phyloP scores from a whole-genome alignment of 176 grass and related monocot species.

The Pontederia paniculata region DNA sequence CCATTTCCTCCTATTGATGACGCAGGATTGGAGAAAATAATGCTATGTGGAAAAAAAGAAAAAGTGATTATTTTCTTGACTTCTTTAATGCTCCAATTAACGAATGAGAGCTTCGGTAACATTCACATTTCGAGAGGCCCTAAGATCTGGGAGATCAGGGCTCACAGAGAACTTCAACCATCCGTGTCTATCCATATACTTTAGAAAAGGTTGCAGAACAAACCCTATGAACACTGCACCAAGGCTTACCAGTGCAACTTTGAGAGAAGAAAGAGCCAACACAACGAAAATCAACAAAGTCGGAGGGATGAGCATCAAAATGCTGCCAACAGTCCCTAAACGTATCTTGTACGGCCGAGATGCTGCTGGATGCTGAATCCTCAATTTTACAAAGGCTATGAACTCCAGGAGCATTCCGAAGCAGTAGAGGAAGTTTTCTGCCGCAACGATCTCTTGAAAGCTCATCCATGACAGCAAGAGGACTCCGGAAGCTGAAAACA shows the following conservation, averaged over 20 bases:
- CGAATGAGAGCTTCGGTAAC: not conserved
- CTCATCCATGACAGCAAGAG: slow-evolving; percentile 54
- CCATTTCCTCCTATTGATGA: too few relatives aligned
- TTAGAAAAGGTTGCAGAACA: slow-evolving; percentile 7
- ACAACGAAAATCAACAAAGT: slow-evolving; percentile 50
- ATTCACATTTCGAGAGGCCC: not conserved
- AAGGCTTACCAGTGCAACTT: not conserved
- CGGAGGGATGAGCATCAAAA: slow-evolving; percentile 66
- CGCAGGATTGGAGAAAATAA: too few relatives aligned
- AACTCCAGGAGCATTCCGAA: slow-evolving; percentile 95
- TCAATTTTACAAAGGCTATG: slow-evolving; percentile 68
- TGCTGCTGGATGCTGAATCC: slow-evolving; percentile 35
- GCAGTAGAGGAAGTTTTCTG: slow-evolving; percentile 83
- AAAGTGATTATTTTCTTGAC: too few relatives aligned
- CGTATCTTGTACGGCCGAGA: slow-evolving; percentile 60
- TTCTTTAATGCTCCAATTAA: not conserved
- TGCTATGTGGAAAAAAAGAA: too few relatives aligned
- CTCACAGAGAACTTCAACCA: slow-evolving; percentile 2
- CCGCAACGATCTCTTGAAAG: slow-evolving; percentile 82
- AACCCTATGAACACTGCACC: not conserved
- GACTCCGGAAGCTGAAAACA: slow-evolving; percentile 70
- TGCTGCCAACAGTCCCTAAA: slow-evolving; percentile 40
- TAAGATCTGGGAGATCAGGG: slow-evolving; percentile 4
- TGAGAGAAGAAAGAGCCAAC: slow-evolving; percentile 15
- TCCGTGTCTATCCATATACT: not conserved